These are phyloP conservation scores for Peronospora destructor DNA, from an alignment of 352 stramenopile species.

Conservation along the genomic window DNA sequence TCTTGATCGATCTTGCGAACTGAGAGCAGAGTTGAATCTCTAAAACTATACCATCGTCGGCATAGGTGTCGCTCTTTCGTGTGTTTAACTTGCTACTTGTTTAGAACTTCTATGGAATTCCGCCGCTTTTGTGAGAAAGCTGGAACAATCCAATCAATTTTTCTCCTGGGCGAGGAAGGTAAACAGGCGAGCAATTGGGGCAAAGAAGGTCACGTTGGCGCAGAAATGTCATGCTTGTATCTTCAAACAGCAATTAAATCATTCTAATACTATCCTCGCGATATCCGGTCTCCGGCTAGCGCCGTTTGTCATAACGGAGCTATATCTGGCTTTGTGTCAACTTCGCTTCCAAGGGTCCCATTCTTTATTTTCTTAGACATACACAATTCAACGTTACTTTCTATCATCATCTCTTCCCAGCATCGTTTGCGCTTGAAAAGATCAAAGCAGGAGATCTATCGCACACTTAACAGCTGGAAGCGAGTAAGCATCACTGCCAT, in stretches of 20 bases:
- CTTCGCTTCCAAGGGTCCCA: conserved; percentile 4
- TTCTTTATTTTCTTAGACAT: conserved; percentile 2
- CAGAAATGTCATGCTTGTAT: conserved; percentile 68
- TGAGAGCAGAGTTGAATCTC: conserved; percentile 68
- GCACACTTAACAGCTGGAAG: conserved; percentile 62
- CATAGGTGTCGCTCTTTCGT: conserved; percentile 45
- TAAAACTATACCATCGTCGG: conserved; percentile 67
- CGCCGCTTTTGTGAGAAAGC: conserved; percentile 31
- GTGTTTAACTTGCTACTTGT: conserved; percentile 1
- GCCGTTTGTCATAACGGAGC: neutral
- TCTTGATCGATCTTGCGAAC: conserved; percentile 71
- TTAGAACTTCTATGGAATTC: conserved; percentile 29
- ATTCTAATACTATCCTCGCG: conserved; percentile 21
- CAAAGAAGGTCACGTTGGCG: conserved; percentile 69
- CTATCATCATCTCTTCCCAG: conserved; percentile 22
- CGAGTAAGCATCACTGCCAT: conserved; percentile 57
- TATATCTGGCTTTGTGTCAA: conserved; percentile 1
- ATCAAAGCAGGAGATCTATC: conserved; percentile 40
- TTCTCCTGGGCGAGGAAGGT: conserved; percentile 42
- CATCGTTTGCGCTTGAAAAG: conserved; percentile 22
- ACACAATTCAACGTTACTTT: conserved; percentile 3
- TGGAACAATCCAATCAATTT: conserved; percentile 13
- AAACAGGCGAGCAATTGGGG: conserved; percentile 59
- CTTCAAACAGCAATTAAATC: conserved; percentile 55
- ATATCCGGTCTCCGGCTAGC: conserved; percentile 15